A percentile compares a stretch with the other conserved stretches of the same genome.
Evolutionary conservation across 129 eudicot species (phyloP).

Genomic region (Pulicaria dysenterica): DNA sequence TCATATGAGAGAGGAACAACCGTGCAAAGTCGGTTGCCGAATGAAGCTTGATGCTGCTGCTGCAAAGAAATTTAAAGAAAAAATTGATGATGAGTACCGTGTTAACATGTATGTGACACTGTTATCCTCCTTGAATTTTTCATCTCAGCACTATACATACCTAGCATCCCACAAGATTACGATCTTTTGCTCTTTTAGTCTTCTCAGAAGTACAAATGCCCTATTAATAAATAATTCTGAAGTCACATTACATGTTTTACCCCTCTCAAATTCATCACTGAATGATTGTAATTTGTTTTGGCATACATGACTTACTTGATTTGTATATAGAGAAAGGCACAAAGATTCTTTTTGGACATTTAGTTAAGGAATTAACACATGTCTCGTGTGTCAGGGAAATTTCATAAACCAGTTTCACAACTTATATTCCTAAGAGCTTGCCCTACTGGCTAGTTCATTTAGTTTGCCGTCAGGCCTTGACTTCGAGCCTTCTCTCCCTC

Average conservation of each 20-base stretch:
- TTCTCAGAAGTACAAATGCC: neutral
- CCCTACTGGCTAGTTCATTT: too few relatives aligned
- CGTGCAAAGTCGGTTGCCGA: slow-evolving; percentile 83
- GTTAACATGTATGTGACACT: slow-evolving; percentile 72
- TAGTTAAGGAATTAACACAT: too few relatives aligned
- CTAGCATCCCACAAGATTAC: neutral
- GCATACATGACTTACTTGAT: too few relatives aligned
- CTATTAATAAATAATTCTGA: neutral
- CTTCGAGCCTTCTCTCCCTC: too few relatives aligned
- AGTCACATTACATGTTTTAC: neutral
- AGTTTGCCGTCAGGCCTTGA: too few relatives aligned
- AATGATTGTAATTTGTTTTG: neutral
- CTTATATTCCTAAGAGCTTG: too few relatives aligned
- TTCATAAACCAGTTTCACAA: too few relatives aligned
- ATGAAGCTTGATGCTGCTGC: slow-evolving; percentile 61
- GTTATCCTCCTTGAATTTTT: neutral
- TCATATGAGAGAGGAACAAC: slow-evolving; percentile 77
- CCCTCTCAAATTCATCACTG: neutral
- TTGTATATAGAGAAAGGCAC: too few relatives aligned
- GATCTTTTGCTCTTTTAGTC: neutral
- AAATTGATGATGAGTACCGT: slow-evolving; percentile 89
- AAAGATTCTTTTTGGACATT: too few relatives aligned
- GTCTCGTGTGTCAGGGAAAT: too few relatives aligned
- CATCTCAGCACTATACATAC: neutral
- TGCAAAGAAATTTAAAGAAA: slow-evolving; percentile 89